Percentiles rank a stretch among this genome's conserved stretches.
These are phyloP conservation scores for Ecytonucleospora hepatopenaei DNA, from an alignment of 371 early-diverging fungal species.

Conservation along the genomic window DNA sequence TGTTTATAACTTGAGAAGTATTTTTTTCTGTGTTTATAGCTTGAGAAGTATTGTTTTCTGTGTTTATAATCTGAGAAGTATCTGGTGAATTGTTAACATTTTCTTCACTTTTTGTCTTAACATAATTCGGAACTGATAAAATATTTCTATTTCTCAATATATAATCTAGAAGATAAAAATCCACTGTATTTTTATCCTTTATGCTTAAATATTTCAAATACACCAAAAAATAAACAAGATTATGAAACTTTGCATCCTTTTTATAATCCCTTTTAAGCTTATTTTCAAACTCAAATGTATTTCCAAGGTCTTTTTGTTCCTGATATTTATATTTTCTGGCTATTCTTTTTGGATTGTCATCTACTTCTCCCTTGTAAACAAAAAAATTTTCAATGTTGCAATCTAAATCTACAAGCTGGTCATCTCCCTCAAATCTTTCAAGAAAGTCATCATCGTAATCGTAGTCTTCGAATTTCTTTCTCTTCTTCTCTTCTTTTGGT, in stretches of 20 bases:
- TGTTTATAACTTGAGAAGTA: too few relatives aligned
- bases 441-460: constrained; percentile 50
- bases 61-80: too few relatives aligned
- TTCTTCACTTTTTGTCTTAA: neutral
- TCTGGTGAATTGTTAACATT: neutral
- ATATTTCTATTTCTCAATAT: neutral
- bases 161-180: neutral
- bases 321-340: constrained; percentile 16
- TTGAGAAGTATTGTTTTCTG: too few relatives aligned
- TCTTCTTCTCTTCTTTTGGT: constrained; percentile 22
- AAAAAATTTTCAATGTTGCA: constrained; percentile 49
- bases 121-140: neutral
- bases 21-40: too few relatives aligned
- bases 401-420: constrained; percentile 42
- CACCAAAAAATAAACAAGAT: neutral
- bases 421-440: constrained; percentile 48
- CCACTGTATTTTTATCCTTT: neutral
- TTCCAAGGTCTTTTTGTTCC: neutral
- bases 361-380: constrained; percentile 42
- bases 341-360: constrained; percentile 31
- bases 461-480: constrained; percentile 42
- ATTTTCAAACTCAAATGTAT: constrained; percentile 8
- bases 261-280: constrained; percentile 6
- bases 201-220: neutral
- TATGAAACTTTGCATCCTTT: constrained; percentile 16